Base-by-base conservation (phyloP, 768 basidiomycete species). In the Auriculariales sp. region DNA sequence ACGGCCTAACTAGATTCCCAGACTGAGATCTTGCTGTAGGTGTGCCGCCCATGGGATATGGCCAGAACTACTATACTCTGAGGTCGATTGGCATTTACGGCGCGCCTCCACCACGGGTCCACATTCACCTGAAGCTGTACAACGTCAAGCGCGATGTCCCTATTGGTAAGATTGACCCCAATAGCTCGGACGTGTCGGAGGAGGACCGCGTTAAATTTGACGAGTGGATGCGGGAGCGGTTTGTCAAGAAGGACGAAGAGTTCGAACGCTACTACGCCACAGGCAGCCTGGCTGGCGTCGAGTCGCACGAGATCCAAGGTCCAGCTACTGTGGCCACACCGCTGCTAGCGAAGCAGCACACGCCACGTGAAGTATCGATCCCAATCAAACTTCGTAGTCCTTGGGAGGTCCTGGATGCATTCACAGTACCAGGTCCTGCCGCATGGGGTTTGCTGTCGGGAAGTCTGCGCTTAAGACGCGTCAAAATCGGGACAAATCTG, bases 61-160 rank as follows among this genome's bases (percentile, higher is more conserved):
- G 91, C 0, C 92, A 95, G 64, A 74, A 77, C 22, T 88, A 81
- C 62, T 97, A 94, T 63, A 92, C 89, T 34, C 67, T 98, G 33
- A 78, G 84, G 34, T 92, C 91, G 5, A 81, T 95, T 53, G 95
- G 94, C 65, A 71, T 83, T 51, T 72, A 81, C 54, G 74, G 84
- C 3, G 66, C 89, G 3, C 73, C 92, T 3, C 92, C 94, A 1
- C 94, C 93, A 0, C 67, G 71, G 6, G 73, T 99, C 31, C 87
- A 94, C 65, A 73, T 97, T 57, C 94, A 98, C 62, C 62, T 98
- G 34, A 78, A 89, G 44, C 66, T 83, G 55, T 89, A 86, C 61
- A 69, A 83, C 53, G 83, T 89, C 12, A 66, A 71, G 14, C 61
- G 61, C 22, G 75, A 77, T 28, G 70, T 90, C 10, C 88, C 88